Base-by-base conservation (phyloP, 768 basidiomycete species). In the Cyclocybe cylindracea region DNA sequence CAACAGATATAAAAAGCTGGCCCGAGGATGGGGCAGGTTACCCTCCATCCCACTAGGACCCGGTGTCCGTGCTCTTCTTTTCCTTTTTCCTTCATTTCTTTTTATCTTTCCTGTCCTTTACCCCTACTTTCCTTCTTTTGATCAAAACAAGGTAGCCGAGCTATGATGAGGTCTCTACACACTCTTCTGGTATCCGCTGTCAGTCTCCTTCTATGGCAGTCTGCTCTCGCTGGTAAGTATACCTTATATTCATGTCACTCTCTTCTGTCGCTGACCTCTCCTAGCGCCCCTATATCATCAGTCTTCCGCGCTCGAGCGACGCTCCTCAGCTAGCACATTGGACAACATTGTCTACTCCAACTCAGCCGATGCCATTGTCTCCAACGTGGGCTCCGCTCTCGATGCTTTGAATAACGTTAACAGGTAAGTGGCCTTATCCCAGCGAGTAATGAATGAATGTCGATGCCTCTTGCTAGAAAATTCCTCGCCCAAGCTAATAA, bases 301-400 rank as follows among this genome's bases (percentile, higher is more conserved):
- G 16, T 16, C 24, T 24, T 24, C 24, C 24, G 24, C 54, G 16
- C 42, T 59, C 16, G 59, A 59, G 38, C 48, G 51, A n/a, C 59
- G 59, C 13, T 54, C 53, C 6, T 55, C 60, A 5, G 44, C 59
- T 6, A 51, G 48, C 50, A 59, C 58, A 45, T 56, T 63, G 38
- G 55, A 63, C 44, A 63, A 63, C 57, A 63, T 63, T 43, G 59
- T 58, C 47, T 63, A 59, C 44, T 63, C 61, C 4, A 45, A 55
- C 7, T 60, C 61, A 29, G 61, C 61, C 3, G 46, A 46, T 29
- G 56, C 57, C 14, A 56, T 63, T 41, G 59, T 63, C 10, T 57
- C 61, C 32, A 59, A 54, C 36, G 51, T 63, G 29, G 48, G 51
- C 24, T 60, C 59, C 19, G 59, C 61, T 7, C 57, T 63, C 31